These are phyloP conservation scores for Brassica hybrid DNA, from an alignment of 441 rosid genomes.

Conservation along the genomic window DNA sequence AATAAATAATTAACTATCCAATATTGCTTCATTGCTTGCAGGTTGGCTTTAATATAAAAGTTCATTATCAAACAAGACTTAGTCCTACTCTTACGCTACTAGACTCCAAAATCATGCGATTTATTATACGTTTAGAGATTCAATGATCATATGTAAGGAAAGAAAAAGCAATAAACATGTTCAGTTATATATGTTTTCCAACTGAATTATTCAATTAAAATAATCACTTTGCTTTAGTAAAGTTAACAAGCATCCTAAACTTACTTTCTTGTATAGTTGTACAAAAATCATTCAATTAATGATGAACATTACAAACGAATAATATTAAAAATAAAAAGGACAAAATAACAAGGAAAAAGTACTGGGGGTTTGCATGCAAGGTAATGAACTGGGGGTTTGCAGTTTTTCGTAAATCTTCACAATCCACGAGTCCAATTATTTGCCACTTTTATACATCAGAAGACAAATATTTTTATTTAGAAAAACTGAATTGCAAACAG, in stretches of 20 bases:
- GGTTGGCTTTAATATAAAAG: neutral
- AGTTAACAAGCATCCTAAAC: neutral
- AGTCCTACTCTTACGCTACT: neutral
- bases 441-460: slow-evolving; percentile 22
- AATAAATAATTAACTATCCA: neutral
- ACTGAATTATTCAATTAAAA: neutral
- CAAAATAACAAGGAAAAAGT: neutral
- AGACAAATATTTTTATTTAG: neutral
- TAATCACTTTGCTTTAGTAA: neutral
- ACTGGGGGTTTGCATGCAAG: too few relatives aligned
- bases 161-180: neutral
- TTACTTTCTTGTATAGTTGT: neutral
- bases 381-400: too few relatives aligned
- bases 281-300: neutral
- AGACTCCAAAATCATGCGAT: neutral
- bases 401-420: neutral
- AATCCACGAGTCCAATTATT: slow-evolving; percentile 36
- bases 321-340: neutral
- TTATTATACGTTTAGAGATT: neutral
- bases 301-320: too few relatives aligned
- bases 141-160: neutral
- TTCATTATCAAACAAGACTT: neutral
- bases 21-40: neutral
- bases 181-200: neutral
- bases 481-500: slow-evolving; percentile 39